Evolutionary conservation across 2,329 filamentous ascomycete genomes (phyloP), one percentile per base, ranked within the genome.

Genomic region (Amylocarpus encephaloides): DNA sequence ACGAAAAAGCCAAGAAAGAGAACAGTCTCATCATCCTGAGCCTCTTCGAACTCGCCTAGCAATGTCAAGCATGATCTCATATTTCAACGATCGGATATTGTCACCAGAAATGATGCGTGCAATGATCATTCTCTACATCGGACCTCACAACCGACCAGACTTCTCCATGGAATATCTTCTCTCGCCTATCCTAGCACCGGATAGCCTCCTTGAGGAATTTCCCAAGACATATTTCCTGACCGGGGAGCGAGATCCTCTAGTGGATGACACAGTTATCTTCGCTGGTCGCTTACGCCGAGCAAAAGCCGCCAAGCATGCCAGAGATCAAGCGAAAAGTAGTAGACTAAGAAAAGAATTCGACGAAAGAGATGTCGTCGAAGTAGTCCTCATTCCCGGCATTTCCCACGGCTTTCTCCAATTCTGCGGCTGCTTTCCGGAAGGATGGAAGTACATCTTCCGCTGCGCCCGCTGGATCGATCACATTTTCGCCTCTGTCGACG

Each of bases 91-190:
- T 67, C 85, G 93, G 26, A 87, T 98, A 26, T 76, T 98, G 12
- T 92, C 89, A 0, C 92, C 93, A 0, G 93, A 98, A 68, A 95
- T 97, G 89, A 96, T 97, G 86, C 86, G 93, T 30, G 89, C 91
- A 56, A 97, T 98, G 91, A 95, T 98, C 58, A 95, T 98, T 58
- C 76, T 98, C 3, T 98, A 98, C 67, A 87, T 98, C 49, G 93
- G 93, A 0, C 90, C 91, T 0, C 87, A 96, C 65, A 88, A 93
- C 67, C 85, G 91, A 1, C 93, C 93, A 0, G 90, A 97, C 65
- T 97, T 98, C 67, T 82, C 82, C 26, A 88, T 87, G 6, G 92
- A 98, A 67, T 96, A 90, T 66, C 78, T 95, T 0, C 79, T 98
- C 2, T 95, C 88, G 0, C 93, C 93, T 0, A 83, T 96, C 1